These are phyloP conservation scores for Haematococcus lacustris DNA, from an alignment of 139 green algal species.

Conservation along the genomic window DNA sequence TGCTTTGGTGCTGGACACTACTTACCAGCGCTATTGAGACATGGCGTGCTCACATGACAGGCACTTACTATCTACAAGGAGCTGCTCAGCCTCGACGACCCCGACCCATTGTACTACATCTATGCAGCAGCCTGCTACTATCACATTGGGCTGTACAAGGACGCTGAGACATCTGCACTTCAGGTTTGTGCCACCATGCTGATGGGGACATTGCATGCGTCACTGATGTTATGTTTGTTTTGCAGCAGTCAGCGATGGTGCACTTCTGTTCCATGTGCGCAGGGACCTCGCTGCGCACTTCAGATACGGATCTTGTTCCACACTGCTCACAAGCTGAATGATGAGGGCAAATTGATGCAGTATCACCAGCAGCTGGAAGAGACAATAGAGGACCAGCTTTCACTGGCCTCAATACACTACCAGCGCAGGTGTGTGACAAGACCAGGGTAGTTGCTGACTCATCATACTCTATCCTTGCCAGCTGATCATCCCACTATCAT, in stretches of 20 bases:
- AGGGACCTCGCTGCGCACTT: constrained; percentile 55
- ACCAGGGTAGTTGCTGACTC: too few relatives aligned
- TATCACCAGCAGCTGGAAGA: constrained; percentile 65
- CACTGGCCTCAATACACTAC: constrained; percentile 51
- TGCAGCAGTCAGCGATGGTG: too few relatives aligned
- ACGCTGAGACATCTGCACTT: constrained; percentile 46
- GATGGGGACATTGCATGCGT: too few relatives aligned
- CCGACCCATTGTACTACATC: constrained; percentile 53
- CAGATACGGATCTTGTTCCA: constrained; percentile 71
- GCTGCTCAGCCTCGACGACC: constrained; percentile 49
- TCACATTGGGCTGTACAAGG: constrained; percentile 67
- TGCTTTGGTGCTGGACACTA: not conserved
- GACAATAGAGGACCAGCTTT: constrained; percentile 69
- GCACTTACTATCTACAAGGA: constrained; percentile 59
- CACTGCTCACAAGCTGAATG: constrained; percentile 50
- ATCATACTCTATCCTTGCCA: too few relatives aligned
- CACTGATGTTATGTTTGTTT: too few relatives aligned
- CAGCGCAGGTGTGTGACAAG: too few relatives aligned
- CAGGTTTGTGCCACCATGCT: too few relatives aligned
- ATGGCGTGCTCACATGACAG: constrained; percentile 16
- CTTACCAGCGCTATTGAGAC: not conserved
- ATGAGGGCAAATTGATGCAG: constrained; percentile 67
- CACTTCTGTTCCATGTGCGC: too few relatives aligned
- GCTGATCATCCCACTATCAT: too few relatives aligned
- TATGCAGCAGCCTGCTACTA: constrained; percentile 65